A percentile compares a stretch with the other conserved stretches of the same genome.
phyloP scores from a whole-genome alignment of 2,329 filamentous ascomycete species.

The Orbilia javanica region DNA sequence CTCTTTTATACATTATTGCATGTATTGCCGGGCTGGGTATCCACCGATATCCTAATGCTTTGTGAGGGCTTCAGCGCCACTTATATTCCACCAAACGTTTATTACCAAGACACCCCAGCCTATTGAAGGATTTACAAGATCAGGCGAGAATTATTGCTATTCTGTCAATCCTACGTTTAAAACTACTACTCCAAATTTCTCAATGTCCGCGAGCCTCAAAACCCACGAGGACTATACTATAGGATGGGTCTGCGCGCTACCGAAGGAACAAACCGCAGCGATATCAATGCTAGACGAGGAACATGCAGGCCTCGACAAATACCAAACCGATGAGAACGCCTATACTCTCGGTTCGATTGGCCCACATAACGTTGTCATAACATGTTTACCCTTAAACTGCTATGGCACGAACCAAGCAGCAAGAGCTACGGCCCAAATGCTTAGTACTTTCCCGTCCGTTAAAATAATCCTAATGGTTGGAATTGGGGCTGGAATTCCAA shows the following conservation, averaged over 20 bases:
- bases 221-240: conserved; percentile 35
- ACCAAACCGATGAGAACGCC: conserved; percentile 55
- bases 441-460: conserved; percentile 63
- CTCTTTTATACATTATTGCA: neutral
- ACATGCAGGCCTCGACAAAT: conserved; percentile 42
- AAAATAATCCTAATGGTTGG: conserved; percentile 67
- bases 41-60: no score
- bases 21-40: neutral
- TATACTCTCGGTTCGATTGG: conserved; percentile 62
- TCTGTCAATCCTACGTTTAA: neutral
- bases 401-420: conserved; percentile 64
- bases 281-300: conserved; percentile 60
- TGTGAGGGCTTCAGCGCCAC: neutral
- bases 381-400: conserved; percentile 62
- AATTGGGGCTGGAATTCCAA: conserved; percentile 64
- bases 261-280: conserved; percentile 54
- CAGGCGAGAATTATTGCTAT: neutral
- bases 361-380: conserved; percentile 64
- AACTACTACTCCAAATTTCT: neutral
- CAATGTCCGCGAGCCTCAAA: neutral
- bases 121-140: neutral
- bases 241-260: conserved; percentile 59
- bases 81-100: no score
- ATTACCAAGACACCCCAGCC: neutral
- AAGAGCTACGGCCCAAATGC: conserved; percentile 63